Base-by-base conservation (phyloP, 2,329 filamentous ascomycete species). In the Fusarium sp. region DNA sequence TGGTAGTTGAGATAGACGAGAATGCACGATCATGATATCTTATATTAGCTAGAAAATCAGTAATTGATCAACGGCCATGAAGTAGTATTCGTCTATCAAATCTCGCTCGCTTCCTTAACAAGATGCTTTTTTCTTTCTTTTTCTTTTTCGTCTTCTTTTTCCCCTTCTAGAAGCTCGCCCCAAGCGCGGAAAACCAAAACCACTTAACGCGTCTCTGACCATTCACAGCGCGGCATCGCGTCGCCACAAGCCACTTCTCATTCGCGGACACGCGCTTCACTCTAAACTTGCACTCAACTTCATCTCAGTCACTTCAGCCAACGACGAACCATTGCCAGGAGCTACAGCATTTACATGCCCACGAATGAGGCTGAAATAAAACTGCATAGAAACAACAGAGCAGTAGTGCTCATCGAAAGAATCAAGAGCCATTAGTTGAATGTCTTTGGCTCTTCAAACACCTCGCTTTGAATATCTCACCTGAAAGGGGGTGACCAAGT, bases 161-260 rank as follows among this genome's bases (percentile, higher is more conserved):
- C 22, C 29, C 34, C 26, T 34, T 29, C 42, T 26, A 25, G 13
- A 39, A 42, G 35, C 34, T 43, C 40, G 53, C 40, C 45, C 39
- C 36, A 45, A 60, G 31, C 41, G 35, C 40, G 38, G 35, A 39
- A 19, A 19, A 19, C 19, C 19, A 19, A 19, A 56, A 59, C 64
- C 68, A 72, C 70, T 72, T 72, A 67, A 72, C 69, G 70, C 70
- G 70, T 60, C 52, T 50, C 51, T 49, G 42, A 31, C 67, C 64
- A 66, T 52, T 65, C 52, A 56, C 52, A 64, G 70, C 66, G 66
- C 66, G 69, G 64, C 63, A 64, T 62, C 68, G 70, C 68, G 70
- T 69, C 66, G 50, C 55, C 39, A 50, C 59, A 53, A 66, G 45
- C 64, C 60, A 67, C 58, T 36, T 39, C 49, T 28, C 36, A 54